phyloP scores from a whole-genome alignment of 192 early-diverging fungal species.

The Gaertneriomyces sp. region DNA sequence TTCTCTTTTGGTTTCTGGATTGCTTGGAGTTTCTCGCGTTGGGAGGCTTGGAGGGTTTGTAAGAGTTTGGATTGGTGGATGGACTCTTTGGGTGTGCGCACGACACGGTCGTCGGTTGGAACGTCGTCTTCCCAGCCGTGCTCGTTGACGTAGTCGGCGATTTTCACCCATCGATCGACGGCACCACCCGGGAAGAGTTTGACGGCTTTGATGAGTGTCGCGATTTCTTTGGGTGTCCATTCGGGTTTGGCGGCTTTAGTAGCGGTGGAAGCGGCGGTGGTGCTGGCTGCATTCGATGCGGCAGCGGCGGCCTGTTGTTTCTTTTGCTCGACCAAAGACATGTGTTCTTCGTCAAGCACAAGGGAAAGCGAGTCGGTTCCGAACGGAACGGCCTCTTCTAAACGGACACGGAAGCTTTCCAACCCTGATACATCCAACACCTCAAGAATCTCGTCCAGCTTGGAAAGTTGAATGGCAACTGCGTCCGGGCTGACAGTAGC shows the following conservation, averaged over 20 bases:
- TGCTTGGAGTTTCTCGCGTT: conserved; percentile 38
- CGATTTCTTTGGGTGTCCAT: conserved; percentile 72
- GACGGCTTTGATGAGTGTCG: conserved; percentile 71
- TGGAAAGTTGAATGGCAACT: conserved; percentile 66
- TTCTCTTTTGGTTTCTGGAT: conserved; percentile 29
- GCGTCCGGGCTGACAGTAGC: conserved; percentile 50
- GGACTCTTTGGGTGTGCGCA: conserved; percentile 64
- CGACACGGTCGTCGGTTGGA: conserved; percentile 17
- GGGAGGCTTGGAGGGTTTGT: conserved; percentile 40
- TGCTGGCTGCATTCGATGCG: not conserved
- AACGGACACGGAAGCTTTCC: conserved; percentile 38
- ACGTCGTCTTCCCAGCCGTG: conserved; percentile 60
- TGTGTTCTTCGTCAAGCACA: conserved; percentile 39
- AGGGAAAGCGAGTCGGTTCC: conserved; percentile 28
- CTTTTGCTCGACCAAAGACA: not conserved
- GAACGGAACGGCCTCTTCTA: conserved; percentile 34
- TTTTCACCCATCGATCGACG: conserved; percentile 70
- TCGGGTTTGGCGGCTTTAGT: conserved; percentile 28
- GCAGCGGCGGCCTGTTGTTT: conserved; percentile 9
- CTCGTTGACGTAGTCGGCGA: conserved; percentile 71
- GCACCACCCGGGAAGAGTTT: conserved; percentile 81
- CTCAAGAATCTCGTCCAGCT: conserved; percentile 75
- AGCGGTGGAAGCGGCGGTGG: conserved; percentile 4
- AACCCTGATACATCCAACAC: conserved; percentile 35
- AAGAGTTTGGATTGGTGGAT: conserved; percentile 67